Base-by-base conservation (phyloP, 306 rosid species). In the Gastrolobium bilobum region DNA sequence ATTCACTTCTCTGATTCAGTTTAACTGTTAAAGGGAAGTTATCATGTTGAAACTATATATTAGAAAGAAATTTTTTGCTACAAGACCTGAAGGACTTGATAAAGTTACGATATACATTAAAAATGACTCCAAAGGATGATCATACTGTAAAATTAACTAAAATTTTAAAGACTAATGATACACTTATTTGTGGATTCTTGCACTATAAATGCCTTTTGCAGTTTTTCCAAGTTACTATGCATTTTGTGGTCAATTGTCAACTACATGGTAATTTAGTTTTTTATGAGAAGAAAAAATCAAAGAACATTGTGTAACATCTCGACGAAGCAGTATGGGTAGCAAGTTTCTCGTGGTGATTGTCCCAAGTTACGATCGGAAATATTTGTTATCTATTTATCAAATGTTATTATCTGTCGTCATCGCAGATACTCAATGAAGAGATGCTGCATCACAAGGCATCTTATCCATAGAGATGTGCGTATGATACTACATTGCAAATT, bases 401-500 rank as follows among this genome's bases (percentile, higher is more conserved):
- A 34, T 61, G 60, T 33, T 59, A 33, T 2, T 6, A 47, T 61
- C 2, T 51, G 73, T 52, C 59, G 7, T 71, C 13, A 62, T 72
- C 35, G 8, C 33, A 71, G 52, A 40, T 31, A 50, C 64, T 64
- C 20, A 76, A 7, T 9, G 31, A 76, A 64, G 47, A 53, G 79
- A 63, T 33, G 40, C 11, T 65, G 33, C 10, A 7, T 11, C 2
- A 8, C 46, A 69, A 13, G 73, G 6, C 6, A 79, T 79, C 66
- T 63, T 71, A 81, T 74, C 64, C 42, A 79, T 67, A 7, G 34
- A 56, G 39, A 79, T 50, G 34, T 67, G 42, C 61, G 20, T 43
- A 33, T 54, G 20, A 31, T 67, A 13, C 67, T 31, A 73, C 31
- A 58, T 62, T 76, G 42, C 4, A 37, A 58, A 71, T 38, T 29